Base-by-base conservation (phyloP, 2,329 filamentous ascomycete species). In the Penicillium sp. region DNA sequence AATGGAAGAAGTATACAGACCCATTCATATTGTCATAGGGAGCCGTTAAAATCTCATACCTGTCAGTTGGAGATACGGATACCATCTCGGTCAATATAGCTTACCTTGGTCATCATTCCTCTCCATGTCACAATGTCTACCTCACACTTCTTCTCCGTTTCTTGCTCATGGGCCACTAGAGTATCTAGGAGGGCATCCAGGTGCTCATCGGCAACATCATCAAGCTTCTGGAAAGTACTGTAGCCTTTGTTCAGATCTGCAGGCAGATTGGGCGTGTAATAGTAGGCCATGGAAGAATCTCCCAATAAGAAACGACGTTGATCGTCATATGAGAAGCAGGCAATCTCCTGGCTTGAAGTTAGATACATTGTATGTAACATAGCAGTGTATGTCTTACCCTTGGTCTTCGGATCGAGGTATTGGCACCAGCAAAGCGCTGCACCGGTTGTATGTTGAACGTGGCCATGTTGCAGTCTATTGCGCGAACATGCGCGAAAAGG, bases 71-170 rank as follows among this genome's bases (percentile, higher is more conserved):
- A 50, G n/a, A 45, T 22, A 38, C 5, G 36, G n/a, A 22, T 14
- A 31, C 31, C 14, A 24, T 32, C 34, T 10, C 22, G 13, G 8
- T 27, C 24, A 36, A 34, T 13, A 11, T 36, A 21, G 48, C 73
- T 49, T 69, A 92, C 91, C 82, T 97, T 99, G 58, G 94, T 97
- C 88, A 99, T 92, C 91, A 97, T 97, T 36, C 94, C 94, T 66
- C 94, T 82, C 93, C 93, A 99, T 1, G 93, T 97, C 48, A 97
- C 81, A 43, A 97, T 72, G 64, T 96, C 86, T 2, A 88, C 88
- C 57, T 92, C 86, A 31, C 88, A 86, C 67, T 82, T 87, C 65
- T 83, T 80, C 2, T 83, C 82, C 0, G 81, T 84, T 60, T 85
- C 79, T 70, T 86, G 80, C 74, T 97, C 94, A 61, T 90, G 80